Evolutionary conservation across 331 rosid species (phyloP), one percentile per base, ranked within the genome.

Genomic region (Telfairia occidentalis): DNA sequence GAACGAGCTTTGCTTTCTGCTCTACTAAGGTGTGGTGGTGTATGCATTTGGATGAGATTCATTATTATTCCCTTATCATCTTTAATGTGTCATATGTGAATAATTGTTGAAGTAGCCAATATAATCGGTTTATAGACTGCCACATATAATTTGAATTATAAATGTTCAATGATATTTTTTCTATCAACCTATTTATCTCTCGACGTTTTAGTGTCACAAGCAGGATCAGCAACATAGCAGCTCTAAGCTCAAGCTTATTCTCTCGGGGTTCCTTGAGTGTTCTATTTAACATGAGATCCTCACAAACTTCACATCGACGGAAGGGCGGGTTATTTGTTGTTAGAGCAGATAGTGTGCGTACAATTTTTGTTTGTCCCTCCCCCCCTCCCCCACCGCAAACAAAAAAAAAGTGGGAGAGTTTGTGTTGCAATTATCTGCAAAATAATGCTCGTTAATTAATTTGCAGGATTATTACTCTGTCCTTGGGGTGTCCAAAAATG

Each of bases 401-500:
- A 1, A 7, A 57, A 26, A 57, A 24, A 18, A n/a, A n/a, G 10
- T 7, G 72, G 19, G 76, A 50, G 60, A 30, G 12, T 58, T 58
- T 75, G 24, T 18, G 66, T 55, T 75, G 58, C 40, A 11, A 29
- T 76, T 35, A 21, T 43, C 23, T 74, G 49, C 13, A 34, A 19
- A 40, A 40, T 53, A 76, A 32, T 49, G 23, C 5, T 72, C 24
- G 35, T 26, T 45, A 21, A 40, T 79, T 40, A 40, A 71, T 70
- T 69, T 80, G 42, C 96, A 95, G 99, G 99, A 95, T 81, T 95
- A 29, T 84, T 95, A 95, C 86, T 86, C 97, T 9, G 78, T 87
- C 82, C 99, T 95, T 40, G 99, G 99, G 71, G 99, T 95, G 54
- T 92, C 99, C 53, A 90, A 42, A 85, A 85, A 76, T 84, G 86